phyloP scores from a whole-genome alignment of 345 rosid species.

The Lepidium africanum region DNA sequence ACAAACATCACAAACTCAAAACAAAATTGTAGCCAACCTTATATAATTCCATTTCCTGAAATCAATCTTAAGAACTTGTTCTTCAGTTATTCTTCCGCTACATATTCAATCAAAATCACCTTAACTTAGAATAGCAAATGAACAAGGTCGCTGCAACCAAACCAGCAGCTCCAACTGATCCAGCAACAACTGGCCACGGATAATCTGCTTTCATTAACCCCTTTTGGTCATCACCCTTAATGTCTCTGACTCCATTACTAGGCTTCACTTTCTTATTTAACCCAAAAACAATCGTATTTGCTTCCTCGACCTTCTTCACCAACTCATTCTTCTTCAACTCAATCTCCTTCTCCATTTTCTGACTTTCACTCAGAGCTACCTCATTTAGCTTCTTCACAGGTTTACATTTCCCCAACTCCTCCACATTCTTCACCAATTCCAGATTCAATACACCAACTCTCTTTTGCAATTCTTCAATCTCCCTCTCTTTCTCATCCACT shows the following conservation, averaged over 20 bases:
- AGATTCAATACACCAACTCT: constrained; percentile 37
- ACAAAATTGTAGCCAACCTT: background rate
- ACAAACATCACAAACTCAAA: constrained; percentile 22
- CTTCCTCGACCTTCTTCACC: constrained; percentile 40
- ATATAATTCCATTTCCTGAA: constrained; percentile 27
- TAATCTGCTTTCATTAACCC: constrained; percentile 16
- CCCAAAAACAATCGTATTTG: constrained; percentile 24
- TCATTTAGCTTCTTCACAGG: constrained; percentile 35
- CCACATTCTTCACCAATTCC: constrained; percentile 24
- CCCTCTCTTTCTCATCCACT: constrained; percentile 43
- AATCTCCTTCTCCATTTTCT: constrained; percentile 27
- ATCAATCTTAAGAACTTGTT: constrained; percentile 17
- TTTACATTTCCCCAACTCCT: constrained; percentile 32
- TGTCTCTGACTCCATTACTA: constrained; percentile 30
- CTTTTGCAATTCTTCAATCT: constrained; percentile 35
- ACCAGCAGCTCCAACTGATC: constrained; percentile 40
- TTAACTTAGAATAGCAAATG: constrained; percentile 38
- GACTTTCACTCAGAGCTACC: constrained; percentile 27
- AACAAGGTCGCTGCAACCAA: constrained; percentile 43
- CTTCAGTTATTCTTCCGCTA: background rate
- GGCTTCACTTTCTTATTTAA: constrained; percentile 40
- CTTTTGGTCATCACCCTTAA: background rate
- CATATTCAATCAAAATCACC: constrained; percentile 17
- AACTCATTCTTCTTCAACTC: constrained; percentile 31
- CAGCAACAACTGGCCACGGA: constrained; percentile 47